Evolutionary conservation across 768 basidiomycete genomes (phyloP), one percentile per base, ranked within the genome.

Genomic region (Trametes meyenii): DNA sequence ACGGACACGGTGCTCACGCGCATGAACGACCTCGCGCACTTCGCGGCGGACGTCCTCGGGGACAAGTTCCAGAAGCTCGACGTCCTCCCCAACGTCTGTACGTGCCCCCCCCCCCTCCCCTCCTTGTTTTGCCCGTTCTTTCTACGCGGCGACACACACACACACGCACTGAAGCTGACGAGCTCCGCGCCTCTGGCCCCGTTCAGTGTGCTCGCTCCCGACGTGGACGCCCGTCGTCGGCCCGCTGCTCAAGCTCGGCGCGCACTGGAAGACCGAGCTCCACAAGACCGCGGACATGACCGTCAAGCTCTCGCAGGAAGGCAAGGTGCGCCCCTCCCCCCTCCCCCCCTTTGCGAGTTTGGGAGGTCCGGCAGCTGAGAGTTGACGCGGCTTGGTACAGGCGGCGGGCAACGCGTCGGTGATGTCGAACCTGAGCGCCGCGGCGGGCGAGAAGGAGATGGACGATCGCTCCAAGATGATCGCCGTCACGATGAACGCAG

Each of bases 401-500:
- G 43, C 36, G 23, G 49, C 51, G 36, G 61, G 61, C 21, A 46
- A 54, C 50, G 35, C 35, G 12, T 63, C 62, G 33, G 62, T 63
- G 29, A 63, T 63, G 62, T 54, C 48, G 19, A 50, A 58, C 29
- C 23, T 56, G 50, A 36, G 50, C 55, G 51, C 50, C 23, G 56
- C 55, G 13, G 24, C 62, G 52, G 50, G 40, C 46, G 60, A 50
- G 46, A 42, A 52, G 54, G 21, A 39, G 49, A 43, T 58, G 40
- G 64, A 61, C 43, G 60, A 66, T 10, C 57, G 54, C 21, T 46
- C 57, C 38, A 66, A 58, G 56, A 62, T 66, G 60, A 62, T 66
- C 57, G 64, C 64, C 24, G 64, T 62, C 16, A 66, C 64, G 53
- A 66, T 66, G 64, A 62, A 59, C 54, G 64, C 64, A 33, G 63